These are phyloP conservation scores for Patellifolia procumbens DNA, from an alignment of 179 eudicot genomes.

Conservation along the genomic window DNA sequence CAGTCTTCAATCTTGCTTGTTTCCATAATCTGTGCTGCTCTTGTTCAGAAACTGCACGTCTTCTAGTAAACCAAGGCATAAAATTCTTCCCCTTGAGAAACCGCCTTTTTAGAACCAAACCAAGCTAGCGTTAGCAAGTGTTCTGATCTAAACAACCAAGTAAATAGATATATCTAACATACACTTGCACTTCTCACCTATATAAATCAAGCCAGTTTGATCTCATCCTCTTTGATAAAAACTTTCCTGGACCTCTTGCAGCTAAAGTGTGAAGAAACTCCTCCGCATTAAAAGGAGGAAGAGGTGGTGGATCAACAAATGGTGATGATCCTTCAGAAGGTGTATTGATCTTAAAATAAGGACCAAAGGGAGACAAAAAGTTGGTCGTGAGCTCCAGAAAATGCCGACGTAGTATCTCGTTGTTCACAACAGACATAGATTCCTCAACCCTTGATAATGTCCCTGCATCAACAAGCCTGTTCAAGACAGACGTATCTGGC, in stretches of 20 bases:
- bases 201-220: conserved; percentile 92
- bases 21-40: conserved; percentile 87
- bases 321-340: conserved; percentile 92
- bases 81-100: conserved; percentile 85
- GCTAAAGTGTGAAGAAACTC: conserved; percentile 77
- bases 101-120: conserved; percentile 46
- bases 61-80: conserved; percentile 85
- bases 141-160: not conserved
- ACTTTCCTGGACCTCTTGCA: conserved; percentile 96
- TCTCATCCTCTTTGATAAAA: conserved; percentile 84
- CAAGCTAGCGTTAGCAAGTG: conserved; percentile 5
- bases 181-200: conserved; percentile 45
- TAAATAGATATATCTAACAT: not conserved
- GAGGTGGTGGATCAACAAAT: conserved; percentile 85
- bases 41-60: conserved; percentile 79
- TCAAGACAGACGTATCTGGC: conserved; percentile 91
- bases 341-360: conserved; percentile 76
- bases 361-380: conserved; percentile 93
- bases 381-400: conserved; percentile 95
- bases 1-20: conserved; percentile 77
- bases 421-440: conserved; percentile 98
- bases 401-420: conserved; percentile 92
- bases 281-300: conserved; percentile 62
- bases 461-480: conserved; percentile 96
- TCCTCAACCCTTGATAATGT: conserved; percentile 88